These are phyloP conservation scores for Paramarasmius palmivorus DNA, from an alignment of 1,284 basidiomycete species.

Conservation along the genomic window DNA sequence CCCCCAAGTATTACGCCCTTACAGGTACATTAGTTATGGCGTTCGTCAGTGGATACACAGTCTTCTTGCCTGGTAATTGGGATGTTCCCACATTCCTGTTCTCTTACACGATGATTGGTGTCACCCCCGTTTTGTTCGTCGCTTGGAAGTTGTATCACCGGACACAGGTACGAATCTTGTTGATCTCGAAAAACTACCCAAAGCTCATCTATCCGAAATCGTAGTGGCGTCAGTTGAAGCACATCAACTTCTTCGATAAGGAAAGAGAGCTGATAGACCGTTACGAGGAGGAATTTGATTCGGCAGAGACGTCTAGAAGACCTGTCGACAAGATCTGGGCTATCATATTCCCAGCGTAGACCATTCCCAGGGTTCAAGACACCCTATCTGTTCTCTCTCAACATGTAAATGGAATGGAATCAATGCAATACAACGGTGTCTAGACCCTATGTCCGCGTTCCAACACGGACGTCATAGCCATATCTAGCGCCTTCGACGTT, in stretches of 20 bases:
- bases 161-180: conserved; percentile 38
- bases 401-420: too few relatives aligned
- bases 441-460: background rate
- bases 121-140: conserved; percentile 51
- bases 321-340: background rate
- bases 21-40: conserved; percentile 48
- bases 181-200: too few relatives aligned
- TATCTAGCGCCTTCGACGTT: conserved; percentile 65
- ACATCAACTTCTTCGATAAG: conserved; percentile 38
- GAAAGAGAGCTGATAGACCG: conserved; percentile 36
- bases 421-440: background rate
- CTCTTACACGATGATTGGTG: conserved; percentile 53
- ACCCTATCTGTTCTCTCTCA: too few relatives aligned
- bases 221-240: conserved; percentile 33
- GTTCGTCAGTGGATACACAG: conserved; percentile 50
- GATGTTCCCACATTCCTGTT: conserved; percentile 57
- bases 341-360: background rate
- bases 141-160: conserved; percentile 62
- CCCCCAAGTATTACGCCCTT: conserved; percentile 39
- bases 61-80: conserved; percentile 58
- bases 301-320: background rate
- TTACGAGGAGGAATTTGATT: conserved; percentile 27
- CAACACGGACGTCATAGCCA: conserved; percentile 71
- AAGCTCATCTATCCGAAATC: background rate
- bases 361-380: too few relatives aligned